A percentile compares a stretch with the other conserved stretches of the same genome.
These are phyloP conservation scores for Thuidium tamariscinum DNA, from an alignment of 225 moss, liverwort and hornwort genomes.

Conservation along the genomic window DNA sequence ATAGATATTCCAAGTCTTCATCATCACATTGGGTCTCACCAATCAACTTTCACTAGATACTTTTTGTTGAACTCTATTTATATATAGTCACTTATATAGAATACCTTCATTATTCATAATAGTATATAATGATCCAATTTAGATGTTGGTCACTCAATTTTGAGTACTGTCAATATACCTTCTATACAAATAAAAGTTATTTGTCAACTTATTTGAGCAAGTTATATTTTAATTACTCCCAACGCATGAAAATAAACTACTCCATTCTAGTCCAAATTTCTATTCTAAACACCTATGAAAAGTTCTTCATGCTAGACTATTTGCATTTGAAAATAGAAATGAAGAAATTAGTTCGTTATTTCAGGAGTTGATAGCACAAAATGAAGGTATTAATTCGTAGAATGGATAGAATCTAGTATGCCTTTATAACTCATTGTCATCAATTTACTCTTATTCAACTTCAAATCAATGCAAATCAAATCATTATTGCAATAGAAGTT, in stretches of 20 bases:
- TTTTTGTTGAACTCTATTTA: neutral
- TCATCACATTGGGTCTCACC: neutral
- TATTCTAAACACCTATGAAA: rapidly evolving
- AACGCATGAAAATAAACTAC: rapidly evolving
- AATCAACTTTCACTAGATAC: rapidly evolving
- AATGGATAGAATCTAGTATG: too few relatives aligned
- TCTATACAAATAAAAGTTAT: rapidly evolving
- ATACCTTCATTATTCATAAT: neutral
- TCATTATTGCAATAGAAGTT: neutral
- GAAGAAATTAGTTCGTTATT: neutral
- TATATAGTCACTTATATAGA: neutral
- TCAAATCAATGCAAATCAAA: neutral
- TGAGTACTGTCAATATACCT: neutral
- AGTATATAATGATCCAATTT: neutral
- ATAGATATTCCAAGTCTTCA: neutral
- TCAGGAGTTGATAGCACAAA: too few relatives aligned
- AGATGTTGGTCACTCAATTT: neutral
- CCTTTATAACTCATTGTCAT: neutral
- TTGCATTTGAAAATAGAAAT: neutral
- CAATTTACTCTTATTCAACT: rapidly evolving
- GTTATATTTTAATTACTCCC: neutral
- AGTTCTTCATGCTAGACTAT: rapidly evolving
- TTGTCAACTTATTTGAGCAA: neutral
- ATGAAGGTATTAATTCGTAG: too few relatives aligned
- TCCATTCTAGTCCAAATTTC: neutral